Evolutionary conservation across 208 protist genomes (phyloP).

Genomic region (Wallacemonas sp.): DNA sequence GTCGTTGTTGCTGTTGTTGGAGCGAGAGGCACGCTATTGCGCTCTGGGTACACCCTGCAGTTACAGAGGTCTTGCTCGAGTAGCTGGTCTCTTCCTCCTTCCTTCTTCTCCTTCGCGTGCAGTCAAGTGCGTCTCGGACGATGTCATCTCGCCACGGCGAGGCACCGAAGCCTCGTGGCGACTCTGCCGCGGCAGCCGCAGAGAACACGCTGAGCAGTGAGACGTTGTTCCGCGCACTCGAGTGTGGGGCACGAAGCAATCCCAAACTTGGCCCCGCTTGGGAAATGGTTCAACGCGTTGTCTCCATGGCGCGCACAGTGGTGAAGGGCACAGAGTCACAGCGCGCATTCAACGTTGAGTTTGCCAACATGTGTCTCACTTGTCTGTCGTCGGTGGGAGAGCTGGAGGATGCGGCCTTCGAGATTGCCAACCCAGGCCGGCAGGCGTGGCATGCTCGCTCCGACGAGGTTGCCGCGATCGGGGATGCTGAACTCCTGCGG

Average conservation of each 20-base stretch:
- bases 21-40: too few relatives aligned
- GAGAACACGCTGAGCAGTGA: not conserved
- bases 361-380: slow-evolving; percentile 65
- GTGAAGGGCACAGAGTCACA: slow-evolving; percentile 80
- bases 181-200: not conserved
- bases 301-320: slow-evolving; percentile 28
- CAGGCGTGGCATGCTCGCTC: slow-evolving; percentile 31
- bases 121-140: too few relatives aligned
- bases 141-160: too few relatives aligned
- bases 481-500: slow-evolving; percentile 42
- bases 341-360: slow-evolving; percentile 62
- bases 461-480: slow-evolving; percentile 37
- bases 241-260: not conserved
- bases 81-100: not conserved
- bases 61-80: too few relatives aligned
- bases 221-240: not conserved
- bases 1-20: too few relatives aligned
- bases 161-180: too few relatives aligned
- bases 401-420: slow-evolving; percentile 68
- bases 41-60: too few relatives aligned
- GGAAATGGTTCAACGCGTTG: slow-evolving; percentile 4
- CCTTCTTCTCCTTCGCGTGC: too few relatives aligned
- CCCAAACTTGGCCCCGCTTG: not conserved
- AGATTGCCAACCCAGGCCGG: slow-evolving; percentile 43
- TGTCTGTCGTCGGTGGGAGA: slow-evolving; percentile 46